Conservation (phyloP, 2,329 filamentous ascomycete genomes). For the Trichothecium sympodiale region DNA sequence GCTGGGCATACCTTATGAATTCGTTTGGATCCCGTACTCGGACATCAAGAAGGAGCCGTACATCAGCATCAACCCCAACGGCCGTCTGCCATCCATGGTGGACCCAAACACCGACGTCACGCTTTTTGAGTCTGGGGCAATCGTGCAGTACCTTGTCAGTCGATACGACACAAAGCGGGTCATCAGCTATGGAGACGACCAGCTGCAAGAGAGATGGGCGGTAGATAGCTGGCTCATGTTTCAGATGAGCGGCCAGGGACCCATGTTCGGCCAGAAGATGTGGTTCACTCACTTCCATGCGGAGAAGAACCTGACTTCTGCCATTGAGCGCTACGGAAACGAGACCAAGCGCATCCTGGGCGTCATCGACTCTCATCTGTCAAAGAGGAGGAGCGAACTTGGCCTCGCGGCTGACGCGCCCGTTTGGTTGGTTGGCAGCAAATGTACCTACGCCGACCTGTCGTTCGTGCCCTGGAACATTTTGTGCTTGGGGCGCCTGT, state of each 20-base stretch:
- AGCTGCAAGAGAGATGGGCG: too few relatives aligned
- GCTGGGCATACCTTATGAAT: slow-evolving; percentile 10
- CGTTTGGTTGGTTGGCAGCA: slow-evolving; percentile 29
- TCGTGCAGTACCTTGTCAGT: slow-evolving; percentile 17
- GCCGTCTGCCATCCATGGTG: slow-evolving; percentile 18
- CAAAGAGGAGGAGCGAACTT: slow-evolving; percentile 4
- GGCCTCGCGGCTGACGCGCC: too few relatives aligned
- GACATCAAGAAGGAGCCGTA: slow-evolving; percentile 14
- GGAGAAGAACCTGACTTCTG: background rate
- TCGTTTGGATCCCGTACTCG: slow-evolving; percentile 8
- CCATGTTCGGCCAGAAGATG: slow-evolving; percentile 29
- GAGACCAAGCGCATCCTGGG: slow-evolving; percentile 16
- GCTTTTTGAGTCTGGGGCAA: slow-evolving; percentile 15
- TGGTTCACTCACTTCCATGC: slow-evolving; percentile 19
- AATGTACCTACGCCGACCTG: slow-evolving; percentile 27
- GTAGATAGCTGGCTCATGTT: background rate
- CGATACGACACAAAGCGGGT: slow-evolving; percentile 12
- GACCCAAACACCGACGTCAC: slow-evolving; percentile 20
- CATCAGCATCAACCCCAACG: slow-evolving; percentile 20
- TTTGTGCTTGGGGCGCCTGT: background rate
- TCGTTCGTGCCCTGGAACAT: slow-evolving; percentile 18
- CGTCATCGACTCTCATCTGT: slow-evolving; percentile 13
- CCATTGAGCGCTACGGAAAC: slow-evolving; percentile 16
- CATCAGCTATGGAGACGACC: slow-evolving; percentile 2
- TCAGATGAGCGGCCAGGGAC: slow-evolving; percentile 23